Percentiles rank a stretch among this genome's conserved stretches.
phyloP scores from a whole-genome alignment of 208 protist species.

The Trypanosomatidae sp. region DNA sequence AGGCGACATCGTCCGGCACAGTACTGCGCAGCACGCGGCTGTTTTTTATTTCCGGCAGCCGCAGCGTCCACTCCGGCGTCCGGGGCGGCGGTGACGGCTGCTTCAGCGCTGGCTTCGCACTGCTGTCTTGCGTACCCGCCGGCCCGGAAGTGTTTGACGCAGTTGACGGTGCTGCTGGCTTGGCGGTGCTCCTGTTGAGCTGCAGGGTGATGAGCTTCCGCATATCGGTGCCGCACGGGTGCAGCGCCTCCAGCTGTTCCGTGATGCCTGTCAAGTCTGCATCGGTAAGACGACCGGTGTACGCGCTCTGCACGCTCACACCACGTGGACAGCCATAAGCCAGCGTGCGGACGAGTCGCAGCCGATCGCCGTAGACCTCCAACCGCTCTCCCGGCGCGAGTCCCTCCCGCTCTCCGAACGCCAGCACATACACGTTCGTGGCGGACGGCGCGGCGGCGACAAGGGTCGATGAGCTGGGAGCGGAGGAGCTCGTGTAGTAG shows the following conservation, averaged over 20 bases:
- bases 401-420: constrained; percentile 66
- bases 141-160: constrained; percentile 8
- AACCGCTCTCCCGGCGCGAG: constrained; percentile 61
- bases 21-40: constrained; percentile 13
- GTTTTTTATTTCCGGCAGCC: constrained; percentile 10
- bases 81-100: too few species aligned
- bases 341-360: constrained; percentile 50
- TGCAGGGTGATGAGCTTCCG: too few species aligned
- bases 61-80: constrained; percentile 25
- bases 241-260: constrained; percentile 24
- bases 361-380: constrained; percentile 53
- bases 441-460: constrained; percentile 39
- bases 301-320: constrained; percentile 16
- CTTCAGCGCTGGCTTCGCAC: too few species aligned
- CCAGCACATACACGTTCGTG: constrained; percentile 73
- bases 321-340: constrained; percentile 50
- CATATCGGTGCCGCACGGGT: too few species aligned
- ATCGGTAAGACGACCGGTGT: constrained; percentile 18
- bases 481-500: constrained; percentile 36
- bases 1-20: background rate
- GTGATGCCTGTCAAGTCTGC: constrained; percentile 28
- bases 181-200: too few species aligned
- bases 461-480: constrained; percentile 32
- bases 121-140: too few species aligned
- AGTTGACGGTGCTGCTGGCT: too few species aligned